These are phyloP conservation scores for Pezicula radicicola DNA, from an alignment of 2,329 filamentous ascomycete species.

Conservation along the genomic window DNA sequence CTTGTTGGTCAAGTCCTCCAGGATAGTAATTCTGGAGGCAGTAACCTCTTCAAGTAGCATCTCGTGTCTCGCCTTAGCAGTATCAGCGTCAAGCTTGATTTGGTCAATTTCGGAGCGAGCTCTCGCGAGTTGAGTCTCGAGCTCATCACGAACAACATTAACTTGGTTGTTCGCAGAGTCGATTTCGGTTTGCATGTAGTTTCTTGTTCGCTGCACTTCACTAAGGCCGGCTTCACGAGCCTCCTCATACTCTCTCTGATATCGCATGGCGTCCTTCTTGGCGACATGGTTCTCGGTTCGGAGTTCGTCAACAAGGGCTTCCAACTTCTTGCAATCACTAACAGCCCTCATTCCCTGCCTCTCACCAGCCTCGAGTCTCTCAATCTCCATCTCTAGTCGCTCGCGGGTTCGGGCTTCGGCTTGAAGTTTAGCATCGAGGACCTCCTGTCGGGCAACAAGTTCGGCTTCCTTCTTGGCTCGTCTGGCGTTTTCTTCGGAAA, in stretches of 20 bases:
- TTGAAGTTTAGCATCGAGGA: conserved; percentile 73
- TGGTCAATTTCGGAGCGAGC: conserved; percentile 75
- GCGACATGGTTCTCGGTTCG: conserved; percentile 65
- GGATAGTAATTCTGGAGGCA: conserved; percentile 57
- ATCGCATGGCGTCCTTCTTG: conserved; percentile 37
- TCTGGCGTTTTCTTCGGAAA: conserved; percentile 77
- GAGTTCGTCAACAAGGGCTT: conserved; percentile 51
- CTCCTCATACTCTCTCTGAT: conserved; percentile 81
- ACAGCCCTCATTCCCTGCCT: conserved; percentile 63
- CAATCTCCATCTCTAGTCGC: conserved; percentile 63
- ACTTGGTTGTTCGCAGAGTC: conserved; percentile 83
- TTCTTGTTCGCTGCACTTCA: conserved; percentile 78
- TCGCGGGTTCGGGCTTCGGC: conserved; percentile 70
- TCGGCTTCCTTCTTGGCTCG: conserved; percentile 79
- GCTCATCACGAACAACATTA: conserved; percentile 75
- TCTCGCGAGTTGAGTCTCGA: conserved; percentile 75
- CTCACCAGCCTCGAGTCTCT: conserved; percentile 61
- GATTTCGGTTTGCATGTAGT: conserved; percentile 76
- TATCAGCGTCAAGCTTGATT: conserved; percentile 75
- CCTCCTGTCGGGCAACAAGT: conserved; percentile 74
- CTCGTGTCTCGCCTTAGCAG: conserved; percentile 75
- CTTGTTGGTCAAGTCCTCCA: conserved; percentile 50
- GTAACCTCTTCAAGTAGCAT: conserved; percentile 81
- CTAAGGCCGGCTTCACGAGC: conserved; percentile 74
- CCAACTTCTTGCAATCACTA: conserved; percentile 59